Base-by-base conservation (phyloP, 2,329 filamentous ascomycete species). In the Elsinoe fawcettii region DNA sequence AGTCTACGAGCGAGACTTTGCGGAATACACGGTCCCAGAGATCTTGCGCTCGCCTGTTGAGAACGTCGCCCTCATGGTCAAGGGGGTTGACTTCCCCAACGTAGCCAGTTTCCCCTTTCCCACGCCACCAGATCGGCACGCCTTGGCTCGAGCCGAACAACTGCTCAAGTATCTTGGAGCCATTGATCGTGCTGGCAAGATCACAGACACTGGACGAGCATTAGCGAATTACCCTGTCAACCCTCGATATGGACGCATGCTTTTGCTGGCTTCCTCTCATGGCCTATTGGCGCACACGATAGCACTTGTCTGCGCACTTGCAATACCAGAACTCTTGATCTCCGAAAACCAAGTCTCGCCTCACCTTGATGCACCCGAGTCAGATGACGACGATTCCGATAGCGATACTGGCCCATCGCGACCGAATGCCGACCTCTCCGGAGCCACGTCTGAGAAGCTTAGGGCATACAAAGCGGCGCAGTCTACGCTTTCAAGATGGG, bases 51-150 rank as follows among this genome's bases (percentile, higher is more conserved):
- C 93, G 72, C 92, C 93, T 0, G 89, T 97, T 25, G 93, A 99
- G 71, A 89, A 73, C 30, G 72, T 97, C 2, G 91, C 97, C 1
- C 76, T 99, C 36, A 91, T 96, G 70, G 82, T 99, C 65, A 99
- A 97, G 75, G 84, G 87, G 53, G 96, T 99, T 88, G 88, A 90
- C 56, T 81, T 96, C 30, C 87, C 92, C 60, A 85, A 91, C 58
- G 87, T 99, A 6, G 81, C 89, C 68, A 95, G 93, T 71, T 99
- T 99, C 69, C 93, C 95, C 0, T 99, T 97, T 69, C 93, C 93
- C 3, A 97, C 92, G 12, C 85, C 90, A 0, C 93, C 93, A 1
- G 86, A 90, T 64, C 80, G 84, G 12, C 77, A 84, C 55, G 88
- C 84, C 61, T 77, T 99, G 18, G 81, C 82, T 51, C 89, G 87